Evolutionary conservation across 1,139 yeast species (phyloP).

Genomic region (Debaryomyces nepalensis): DNA sequence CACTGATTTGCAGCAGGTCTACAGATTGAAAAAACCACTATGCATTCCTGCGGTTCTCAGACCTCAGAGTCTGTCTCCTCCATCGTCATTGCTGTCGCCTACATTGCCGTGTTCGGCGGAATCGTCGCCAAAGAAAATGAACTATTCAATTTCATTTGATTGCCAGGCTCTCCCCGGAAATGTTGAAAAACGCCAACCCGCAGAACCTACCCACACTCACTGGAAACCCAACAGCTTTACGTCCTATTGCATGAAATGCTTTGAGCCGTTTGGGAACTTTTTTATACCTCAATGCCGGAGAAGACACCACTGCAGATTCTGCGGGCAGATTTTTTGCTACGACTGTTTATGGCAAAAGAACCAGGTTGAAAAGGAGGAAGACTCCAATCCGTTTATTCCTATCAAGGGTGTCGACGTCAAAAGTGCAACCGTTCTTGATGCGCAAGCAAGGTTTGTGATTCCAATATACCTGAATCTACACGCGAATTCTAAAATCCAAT

Average conservation of each 20-base stretch:
- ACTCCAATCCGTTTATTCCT: neutral
- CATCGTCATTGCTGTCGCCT: neutral
- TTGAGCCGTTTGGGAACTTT: conserved; percentile 39
- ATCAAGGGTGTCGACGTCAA: conserved; percentile 14
- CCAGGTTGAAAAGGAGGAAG: neutral
- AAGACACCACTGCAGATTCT: conserved; percentile 51
- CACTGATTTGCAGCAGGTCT: conserved; percentile 30
- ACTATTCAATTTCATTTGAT: conserved; percentile 10
- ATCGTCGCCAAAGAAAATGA: conserved; percentile 9
- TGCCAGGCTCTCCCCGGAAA: conserved; percentile 1
- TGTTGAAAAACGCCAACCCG: conserved; percentile 3
- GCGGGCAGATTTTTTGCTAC: conserved; percentile 45
- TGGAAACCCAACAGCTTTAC: conserved; percentile 48
- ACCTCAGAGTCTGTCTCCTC: conserved; percentile 24
- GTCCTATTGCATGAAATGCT: conserved; percentile 49
- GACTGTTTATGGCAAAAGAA: conserved; percentile 34
- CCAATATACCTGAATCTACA: conserved; percentile 36
- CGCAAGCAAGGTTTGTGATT: conserved; percentile 41
- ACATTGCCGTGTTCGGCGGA: neutral
- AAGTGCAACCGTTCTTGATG: conserved; percentile 37
- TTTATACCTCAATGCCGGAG: conserved; percentile 32
- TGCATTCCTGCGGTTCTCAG: conserved; percentile 50
- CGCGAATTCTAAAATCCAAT: conserved; percentile 9
- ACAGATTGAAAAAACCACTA: conserved; percentile 45
- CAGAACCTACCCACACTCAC: conserved; percentile 46